Base-by-base conservation (phyloP, 768 basidiomycete species). In the Butyriboletus loyo region DNA sequence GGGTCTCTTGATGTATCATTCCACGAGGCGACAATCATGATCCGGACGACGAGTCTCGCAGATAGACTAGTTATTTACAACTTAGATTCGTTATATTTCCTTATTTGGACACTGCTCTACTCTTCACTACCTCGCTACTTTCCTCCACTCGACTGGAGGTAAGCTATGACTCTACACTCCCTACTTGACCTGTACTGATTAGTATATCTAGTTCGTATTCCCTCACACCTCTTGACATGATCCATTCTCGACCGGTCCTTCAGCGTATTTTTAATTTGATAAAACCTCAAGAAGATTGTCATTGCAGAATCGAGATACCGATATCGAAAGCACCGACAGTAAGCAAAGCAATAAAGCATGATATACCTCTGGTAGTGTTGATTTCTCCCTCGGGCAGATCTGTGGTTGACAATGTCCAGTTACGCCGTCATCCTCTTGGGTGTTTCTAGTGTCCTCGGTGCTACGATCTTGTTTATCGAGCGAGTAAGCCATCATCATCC, bases 381-480 rank as follows among this genome's bases (percentile, higher is more conserved):
- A n/a, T n/a, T n/a, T n/a, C n/a, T n/a, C n/a, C n/a, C n/a, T n/a
- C n/a, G n/a, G n/a, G n/a, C n/a, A n/a, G n/a, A n/a, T n/a, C n/a
- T n/a, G n/a, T n/a, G n/a, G n/a, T n/a, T n/a, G n/a, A n/a, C n/a
- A n/a, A n/a, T 55, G 5, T 57, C 60, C 40, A 22, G 39, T 24
- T 62, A 52, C 10, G 52, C 58, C 13, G 7, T 45, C 19, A 52
- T 53, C 37, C 47, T 65, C 24, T 54, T 65, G 7, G 63, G 63
- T 31, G 9, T 63, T 25, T 62, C 63, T 4, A 50, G 38, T n/a
- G 21, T 57, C 25, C 28, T 52, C 5, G 50, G 60, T 28, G 57
- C 60, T 19, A 22, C 34, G n/a, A 40, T 64, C 38, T 4, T 44
- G 34, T 55, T 65, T 40, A 25, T 62, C 36, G 47, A 49, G 27